Evolutionary conservation across 2,329 filamentous ascomycete species (phyloP), one percentile per base, ranked within the genome.

Genomic region (Hyphodiscus sp.): DNA sequence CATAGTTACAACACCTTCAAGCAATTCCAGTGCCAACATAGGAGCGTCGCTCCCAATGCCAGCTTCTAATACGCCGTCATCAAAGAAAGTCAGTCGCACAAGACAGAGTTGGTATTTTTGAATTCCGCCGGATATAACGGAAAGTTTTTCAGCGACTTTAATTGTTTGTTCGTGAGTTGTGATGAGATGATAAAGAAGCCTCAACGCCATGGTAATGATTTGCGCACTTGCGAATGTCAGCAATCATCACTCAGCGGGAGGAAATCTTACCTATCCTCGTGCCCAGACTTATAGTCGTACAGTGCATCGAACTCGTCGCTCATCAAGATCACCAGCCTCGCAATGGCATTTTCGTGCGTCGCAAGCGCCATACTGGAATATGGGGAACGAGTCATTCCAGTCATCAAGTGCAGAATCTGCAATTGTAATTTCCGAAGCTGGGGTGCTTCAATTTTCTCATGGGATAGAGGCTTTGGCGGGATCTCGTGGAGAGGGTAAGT

Each of bases 61-160:
- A 1, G 77, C 75, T 69, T 96, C 91, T 26, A 95, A 76, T 11
- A 94, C 79, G 9, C 89, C 86, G 57, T 95, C 89, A 20, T 84
- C 82, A 6, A 83, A 85, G 68, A 96, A 96, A 0, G 89, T 90
- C n/a, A 97, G 73, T 43, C 92, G 74, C 0, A 89, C 91, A 45
- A 99, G 73, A 1, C 83, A 83, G 10, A 96, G 80, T 1, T 95
- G 74, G 64, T 95, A 92, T 50, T 91, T 90, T 65, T 96, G 90
- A 49, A 82, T 81, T 0, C 85, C 88, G 2, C 89, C 89, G 5
- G 82, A 77, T 0, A 88, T 80, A 9, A 80, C 79, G 0, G 79
- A 76, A 5, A 96, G 74, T 68, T 92, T 95, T 47, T 80, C 77
- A 47, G 83, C 79, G 58, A 95, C 81, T 60, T 92, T 81, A 19